These are phyloP conservation scores for Wickerhamomyces queroliae DNA, from an alignment of 805 yeast species.

Conservation along the genomic window DNA sequence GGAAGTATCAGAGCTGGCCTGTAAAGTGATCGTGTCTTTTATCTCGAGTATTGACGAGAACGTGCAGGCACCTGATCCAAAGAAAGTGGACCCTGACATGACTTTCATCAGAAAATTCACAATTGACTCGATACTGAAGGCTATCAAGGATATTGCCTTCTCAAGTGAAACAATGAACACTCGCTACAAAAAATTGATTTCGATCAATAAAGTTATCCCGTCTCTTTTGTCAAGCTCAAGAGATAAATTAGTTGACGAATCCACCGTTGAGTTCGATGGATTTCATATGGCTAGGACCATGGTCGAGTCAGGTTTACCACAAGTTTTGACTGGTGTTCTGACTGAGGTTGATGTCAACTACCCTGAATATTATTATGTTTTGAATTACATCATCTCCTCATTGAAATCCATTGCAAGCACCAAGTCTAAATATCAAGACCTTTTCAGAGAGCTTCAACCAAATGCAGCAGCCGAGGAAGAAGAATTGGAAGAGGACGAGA, in stretches of 20 bases:
- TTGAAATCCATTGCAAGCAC: constrained; percentile 51
- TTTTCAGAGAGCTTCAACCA: constrained; percentile 40
- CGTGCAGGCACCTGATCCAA: constrained; percentile 32
- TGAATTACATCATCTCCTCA: constrained; percentile 55
- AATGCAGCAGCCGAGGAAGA: constrained; percentile 47
- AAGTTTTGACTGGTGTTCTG: constrained; percentile 51
- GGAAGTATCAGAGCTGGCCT: constrained; percentile 57
- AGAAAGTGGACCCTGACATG: constrained; percentile 61
- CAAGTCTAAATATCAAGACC: constrained; percentile 49
- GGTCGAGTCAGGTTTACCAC: constrained; percentile 60
- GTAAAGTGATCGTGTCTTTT: constrained; percentile 54
- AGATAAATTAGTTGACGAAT: constrained; percentile 14
- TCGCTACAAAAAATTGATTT: constrained; percentile 50
- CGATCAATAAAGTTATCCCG: constrained; percentile 19
- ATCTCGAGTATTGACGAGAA: constrained; percentile 45
- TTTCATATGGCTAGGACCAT: constrained; percentile 59
- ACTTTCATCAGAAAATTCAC: constrained; percentile 68
- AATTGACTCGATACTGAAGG: constrained; percentile 60
- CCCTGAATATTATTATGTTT: constrained; percentile 56
- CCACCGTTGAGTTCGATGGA: constrained; percentile 50
- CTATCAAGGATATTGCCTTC: constrained; percentile 44
- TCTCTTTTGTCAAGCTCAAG: constrained; percentile 20
- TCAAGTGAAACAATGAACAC: constrained; percentile 31
- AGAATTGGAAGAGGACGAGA: constrained; percentile 48
- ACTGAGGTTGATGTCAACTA: constrained; percentile 68